Evolutionary conservation across 106 monocot genomes (phyloP).

Genomic region (Gastrodia elata): DNA sequence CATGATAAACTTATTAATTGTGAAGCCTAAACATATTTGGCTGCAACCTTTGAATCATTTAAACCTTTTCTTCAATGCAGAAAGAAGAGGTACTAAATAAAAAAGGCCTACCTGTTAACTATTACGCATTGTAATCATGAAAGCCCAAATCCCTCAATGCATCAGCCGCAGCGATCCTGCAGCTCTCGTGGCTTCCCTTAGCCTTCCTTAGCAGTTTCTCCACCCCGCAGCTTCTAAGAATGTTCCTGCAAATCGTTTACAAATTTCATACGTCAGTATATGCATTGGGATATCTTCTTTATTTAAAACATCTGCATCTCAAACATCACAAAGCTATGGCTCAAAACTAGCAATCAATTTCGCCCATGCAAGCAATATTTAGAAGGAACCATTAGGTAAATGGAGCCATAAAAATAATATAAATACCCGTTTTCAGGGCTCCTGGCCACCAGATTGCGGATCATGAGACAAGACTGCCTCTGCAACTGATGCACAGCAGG

Average conservation of each 20-base stretch:
- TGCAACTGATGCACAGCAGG: conserved; percentile 82
- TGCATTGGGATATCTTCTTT: too few species aligned
- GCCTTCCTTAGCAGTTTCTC: conserved; percentile 80
- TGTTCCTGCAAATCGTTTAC: conserved; percentile 46
- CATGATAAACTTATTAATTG: too few species aligned
- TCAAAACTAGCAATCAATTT: background rate
- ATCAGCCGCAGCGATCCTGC: conserved; percentile 75
- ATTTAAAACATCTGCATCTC: too few species aligned
- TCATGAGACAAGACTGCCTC: conserved; percentile 84
- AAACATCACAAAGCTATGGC: too few species aligned
- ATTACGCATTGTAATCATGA: conserved; percentile 70
- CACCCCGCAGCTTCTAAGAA: conserved; percentile 58
- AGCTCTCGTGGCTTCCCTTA: conserved; percentile 52
- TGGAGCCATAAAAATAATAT: background rate
- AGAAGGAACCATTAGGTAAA: background rate
- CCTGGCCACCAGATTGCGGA: conserved; percentile 85
- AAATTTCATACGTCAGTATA: too few species aligned
- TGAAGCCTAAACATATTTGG: too few species aligned
- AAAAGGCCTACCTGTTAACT: too few species aligned
- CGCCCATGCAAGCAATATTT: too few species aligned
- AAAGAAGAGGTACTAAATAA: too few species aligned
- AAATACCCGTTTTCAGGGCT: conserved; percentile 75
- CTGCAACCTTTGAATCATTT: too few species aligned
- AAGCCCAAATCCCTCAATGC: conserved; percentile 85
- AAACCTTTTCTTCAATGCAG: too few species aligned